These are phyloP conservation scores for Curvularia lunata DNA, from an alignment of 2,329 filamentous ascomycete genomes.

Conservation along the genomic window DNA sequence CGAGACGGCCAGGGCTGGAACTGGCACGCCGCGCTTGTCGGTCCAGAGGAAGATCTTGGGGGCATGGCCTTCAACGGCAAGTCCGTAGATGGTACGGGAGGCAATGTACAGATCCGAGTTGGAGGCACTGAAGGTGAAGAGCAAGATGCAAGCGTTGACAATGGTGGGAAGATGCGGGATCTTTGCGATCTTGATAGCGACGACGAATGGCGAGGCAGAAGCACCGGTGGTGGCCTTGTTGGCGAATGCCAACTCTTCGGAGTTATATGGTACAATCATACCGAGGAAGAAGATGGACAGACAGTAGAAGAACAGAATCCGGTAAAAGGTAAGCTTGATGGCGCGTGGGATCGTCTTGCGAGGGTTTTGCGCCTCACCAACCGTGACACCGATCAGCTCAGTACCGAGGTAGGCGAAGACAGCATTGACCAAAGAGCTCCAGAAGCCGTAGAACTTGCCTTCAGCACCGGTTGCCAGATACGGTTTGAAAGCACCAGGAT, in stretches of 20 bases:
- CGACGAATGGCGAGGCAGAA: constrained; percentile 75
- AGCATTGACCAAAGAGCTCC: constrained; percentile 75
- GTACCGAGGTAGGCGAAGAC: constrained; percentile 78
- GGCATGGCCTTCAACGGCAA: constrained; percentile 74
- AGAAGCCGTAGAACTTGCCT: constrained; percentile 58
- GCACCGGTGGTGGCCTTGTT: constrained; percentile 56
- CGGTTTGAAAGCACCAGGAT: constrained; percentile 54
- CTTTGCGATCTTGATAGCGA: constrained; percentile 69
- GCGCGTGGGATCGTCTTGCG: constrained; percentile 76
- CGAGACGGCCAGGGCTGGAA: constrained; percentile 68
- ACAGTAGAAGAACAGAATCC: constrained; percentile 81
- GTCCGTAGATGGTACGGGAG: constrained; percentile 73
- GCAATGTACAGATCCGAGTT: constrained; percentile 81
- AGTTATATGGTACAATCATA: constrained; percentile 78
- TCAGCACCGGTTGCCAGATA: constrained; percentile 44
- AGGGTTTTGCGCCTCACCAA: constrained; percentile 80
- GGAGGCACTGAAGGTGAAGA: constrained; percentile 78
- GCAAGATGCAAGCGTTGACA: constrained; percentile 74
- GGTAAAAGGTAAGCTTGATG: constrained; percentile 81
- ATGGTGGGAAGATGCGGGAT: constrained; percentile 70
- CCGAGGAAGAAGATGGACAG: constrained; percentile 75
- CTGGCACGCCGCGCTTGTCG: constrained; percentile 73
- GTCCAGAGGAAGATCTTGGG: constrained; percentile 74
- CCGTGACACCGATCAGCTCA: constrained; percentile 78
- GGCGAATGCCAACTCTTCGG: constrained; percentile 64